Evolutionary conservation across 2,329 filamentous ascomycete species (phyloP).

Genomic region (Penicillium sp.): DNA sequence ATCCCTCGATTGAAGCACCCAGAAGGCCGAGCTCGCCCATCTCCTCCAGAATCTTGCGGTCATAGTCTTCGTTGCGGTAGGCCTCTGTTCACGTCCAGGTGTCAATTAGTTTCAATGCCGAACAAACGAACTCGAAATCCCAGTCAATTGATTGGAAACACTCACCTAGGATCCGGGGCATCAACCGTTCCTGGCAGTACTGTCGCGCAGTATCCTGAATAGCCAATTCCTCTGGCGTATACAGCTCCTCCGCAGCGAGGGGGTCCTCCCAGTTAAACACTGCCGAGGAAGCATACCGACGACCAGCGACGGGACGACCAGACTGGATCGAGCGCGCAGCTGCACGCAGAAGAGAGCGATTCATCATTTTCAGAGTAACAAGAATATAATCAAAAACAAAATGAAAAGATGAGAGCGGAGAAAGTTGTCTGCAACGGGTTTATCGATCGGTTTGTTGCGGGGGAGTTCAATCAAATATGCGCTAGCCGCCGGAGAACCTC

Average conservation of each 20-base stretch:
- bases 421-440: constrained; percentile 6
- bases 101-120: not conserved
- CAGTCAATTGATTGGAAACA: constrained; percentile 16
- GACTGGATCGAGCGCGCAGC: constrained; percentile 39
- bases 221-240: constrained; percentile 88
- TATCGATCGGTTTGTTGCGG: constrained; percentile 25
- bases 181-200: constrained; percentile 89
- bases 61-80: constrained; percentile 85
- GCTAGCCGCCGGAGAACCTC: constrained; percentile 34
- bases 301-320: constrained; percentile 29
- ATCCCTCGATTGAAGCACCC: constrained; percentile 83
- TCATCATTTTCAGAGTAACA: constrained; percentile 35
- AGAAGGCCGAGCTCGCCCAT: constrained; percentile 93
- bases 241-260: constrained; percentile 72
- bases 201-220: constrained; percentile 89
- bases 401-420: constrained; percentile 6
- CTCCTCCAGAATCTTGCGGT: constrained; percentile 81
- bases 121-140: not conserved
- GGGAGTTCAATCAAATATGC: constrained; percentile 36
- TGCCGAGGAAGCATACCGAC: constrained; percentile 42
- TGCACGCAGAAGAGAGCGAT: constrained; percentile 40
- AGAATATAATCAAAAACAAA: not conserved
- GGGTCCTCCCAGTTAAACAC: constrained; percentile 93
- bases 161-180: constrained; percentile 84
- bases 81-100: constrained; percentile 64